Evolutionary conservation across 805 yeast genomes (phyloP).

Genomic region (Wickerhamomyces xylosicus): DNA sequence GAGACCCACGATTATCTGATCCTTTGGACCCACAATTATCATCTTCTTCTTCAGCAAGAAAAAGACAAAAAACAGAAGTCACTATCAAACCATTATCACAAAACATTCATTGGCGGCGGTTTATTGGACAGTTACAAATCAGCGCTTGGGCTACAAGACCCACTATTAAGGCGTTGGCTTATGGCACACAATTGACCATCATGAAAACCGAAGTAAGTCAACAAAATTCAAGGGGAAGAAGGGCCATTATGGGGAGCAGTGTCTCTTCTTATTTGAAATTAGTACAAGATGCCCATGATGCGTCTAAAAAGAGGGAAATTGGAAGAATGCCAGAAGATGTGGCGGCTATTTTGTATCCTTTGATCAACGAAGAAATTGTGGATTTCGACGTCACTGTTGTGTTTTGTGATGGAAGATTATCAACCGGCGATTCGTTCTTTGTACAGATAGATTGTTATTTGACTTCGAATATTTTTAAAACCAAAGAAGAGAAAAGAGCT

Average conservation of each 20-base stretch:
- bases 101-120: constrained; percentile 27
- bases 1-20: background rate
- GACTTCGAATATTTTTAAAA: constrained; percentile 22
- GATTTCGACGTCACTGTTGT: constrained; percentile 47
- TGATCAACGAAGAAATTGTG: constrained; percentile 44
- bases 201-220: constrained; percentile 24
- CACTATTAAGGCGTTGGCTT: constrained; percentile 33
- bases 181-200: constrained; percentile 32
- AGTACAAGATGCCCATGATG: constrained; percentile 16
- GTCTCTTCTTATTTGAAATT: constrained; percentile 25
- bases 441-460: constrained; percentile 62
- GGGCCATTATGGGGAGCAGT: constrained; percentile 12
- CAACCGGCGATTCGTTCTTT: constrained; percentile 69
- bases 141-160: constrained; percentile 71
- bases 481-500: constrained; percentile 6
- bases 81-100: constrained; percentile 9
- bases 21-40: background rate
- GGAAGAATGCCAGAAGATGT: constrained; percentile 69
- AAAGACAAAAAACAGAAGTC: background rate
- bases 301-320: constrained; percentile 38
- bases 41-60: background rate
- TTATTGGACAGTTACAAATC: constrained; percentile 49
- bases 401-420: constrained; percentile 44
- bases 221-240: constrained; percentile 10
- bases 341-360: constrained; percentile 56